Base-by-base conservation (phyloP, 305 asterid genomes). In the Fraxinus angustifolia region DNA sequence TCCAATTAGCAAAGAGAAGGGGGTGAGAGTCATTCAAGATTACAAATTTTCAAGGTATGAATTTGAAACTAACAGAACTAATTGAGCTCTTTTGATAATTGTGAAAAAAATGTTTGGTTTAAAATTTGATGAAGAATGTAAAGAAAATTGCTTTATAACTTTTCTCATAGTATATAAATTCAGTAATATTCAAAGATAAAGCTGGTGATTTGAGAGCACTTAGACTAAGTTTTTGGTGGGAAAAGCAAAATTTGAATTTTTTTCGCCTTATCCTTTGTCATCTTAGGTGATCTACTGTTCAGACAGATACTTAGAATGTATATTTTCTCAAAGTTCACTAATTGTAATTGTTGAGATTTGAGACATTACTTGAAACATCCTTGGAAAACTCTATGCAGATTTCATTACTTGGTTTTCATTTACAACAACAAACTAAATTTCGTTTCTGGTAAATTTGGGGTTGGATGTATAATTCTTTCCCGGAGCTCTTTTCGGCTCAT, bases 1-100 rank as follows among this genome's bases (percentile, higher is more conserved):
- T 94, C 80, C 93, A 89, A 21, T 83, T 93, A 78, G 91, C 97
- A 8, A 94, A 88, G 85, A 94, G 97, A 84, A 82, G 87, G 45
- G 90, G 86, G 16, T 82, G 83, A 16, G 56, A 38, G 36, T 77
- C 84, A 85, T 75, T 62, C 12, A 42, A 38, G 19, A 16, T 7
- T 73, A 75, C 12, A 56, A 38, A 14, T 11, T 7, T 73, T 75
- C 31, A 62, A 82, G 21, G 71, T 11, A 19, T 62, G 36, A 42
- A 58, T 23, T 6, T 70, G 73, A 34, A 72, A 75, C 30, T 45
- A 62, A n/a, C 17, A 75, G 5, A 14, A 60, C 38, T 19, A 53
- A 77, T 28, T 21, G 31, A 14, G 33, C 30, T 12, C 19, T 38
- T 16, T 17, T 6, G 11, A 56, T 14, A 56, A 56, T 48, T 48